These are phyloP conservation scores for Amaranthus palmeri DNA, from an alignment of 148 eudicot species.

Conservation along the genomic window DNA sequence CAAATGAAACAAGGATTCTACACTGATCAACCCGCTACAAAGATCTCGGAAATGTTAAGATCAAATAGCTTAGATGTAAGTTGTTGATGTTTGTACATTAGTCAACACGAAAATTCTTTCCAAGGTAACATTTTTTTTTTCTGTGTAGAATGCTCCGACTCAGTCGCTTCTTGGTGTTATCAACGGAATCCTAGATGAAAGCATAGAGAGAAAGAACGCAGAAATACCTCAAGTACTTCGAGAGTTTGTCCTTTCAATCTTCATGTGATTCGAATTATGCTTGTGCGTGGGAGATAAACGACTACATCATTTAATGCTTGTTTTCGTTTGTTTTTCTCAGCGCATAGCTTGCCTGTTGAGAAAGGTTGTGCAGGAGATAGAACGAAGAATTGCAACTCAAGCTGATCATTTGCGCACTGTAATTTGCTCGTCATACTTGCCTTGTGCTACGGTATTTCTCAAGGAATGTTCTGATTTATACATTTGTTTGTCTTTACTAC, in stretches of 20 bases:
- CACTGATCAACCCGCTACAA: constrained; percentile 69
- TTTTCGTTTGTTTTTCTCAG: constrained; percentile 32
- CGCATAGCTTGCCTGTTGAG: constrained; percentile 82
- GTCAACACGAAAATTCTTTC: background rate
- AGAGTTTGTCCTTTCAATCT: constrained; percentile 2
- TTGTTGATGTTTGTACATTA: constrained; percentile 3
- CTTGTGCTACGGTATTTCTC: background rate
- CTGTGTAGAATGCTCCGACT: constrained; percentile 90
- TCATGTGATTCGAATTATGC: background rate
- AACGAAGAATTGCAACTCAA: constrained; percentile 84
- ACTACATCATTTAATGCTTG: background rate
- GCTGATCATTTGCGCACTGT: constrained; percentile 87
- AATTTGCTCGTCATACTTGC: constrained; percentile 21
- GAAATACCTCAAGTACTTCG: constrained; percentile 82
- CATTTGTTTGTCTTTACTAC: constrained; percentile 6
- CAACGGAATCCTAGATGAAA: constrained; percentile 80
- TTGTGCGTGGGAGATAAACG: background rate
- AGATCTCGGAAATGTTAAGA: constrained; percentile 81
- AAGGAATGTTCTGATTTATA: background rate
- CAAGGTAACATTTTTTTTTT: constrained; percentile 6
- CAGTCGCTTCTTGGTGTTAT: constrained; percentile 87
- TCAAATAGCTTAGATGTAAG: constrained; percentile 85
- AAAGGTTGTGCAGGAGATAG: constrained; percentile 95
- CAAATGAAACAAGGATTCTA: constrained; percentile 69
- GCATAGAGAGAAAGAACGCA: constrained; percentile 67